Evolutionary conservation across 2,329 filamentous ascomycete genomes (phyloP), one percentile per base, ranked within the genome.

Genomic region (Alternaria gaisen): DNA sequence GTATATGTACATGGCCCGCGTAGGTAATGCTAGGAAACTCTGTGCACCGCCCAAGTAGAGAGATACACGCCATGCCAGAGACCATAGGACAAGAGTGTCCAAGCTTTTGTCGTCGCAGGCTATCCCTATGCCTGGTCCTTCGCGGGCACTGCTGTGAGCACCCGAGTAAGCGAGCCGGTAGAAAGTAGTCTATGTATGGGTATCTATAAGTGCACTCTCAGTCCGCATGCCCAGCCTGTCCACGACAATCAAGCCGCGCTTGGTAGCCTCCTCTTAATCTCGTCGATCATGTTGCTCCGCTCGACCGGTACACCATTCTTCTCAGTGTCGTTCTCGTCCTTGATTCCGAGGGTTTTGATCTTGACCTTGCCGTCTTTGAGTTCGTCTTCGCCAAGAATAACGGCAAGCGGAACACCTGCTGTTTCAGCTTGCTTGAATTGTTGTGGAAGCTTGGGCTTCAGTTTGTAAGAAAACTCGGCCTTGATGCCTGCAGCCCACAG

Each of bases 301-400:
- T 89, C 83, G 22, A 97, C 87, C 58, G 93, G 80, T 42, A 94
- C 85, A 51, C 94, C 94, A 61, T 97, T 91, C 83, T 97, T 97
- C 78, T 97, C 92, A 0, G 93, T 90, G 83, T 97, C 91, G 38
- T 89, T 92, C 41, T 95, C 90, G 4, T 86, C 85, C 57, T 71
- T 71, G 54, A 96, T 83, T 46, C 93, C 89, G 81, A 93, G 85
- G 83, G 90, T 88, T 88, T 98, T 98, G 77, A 97, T 86, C 80
- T 91, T 92, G 68, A 96, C 90, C 78, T 97, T 90, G 54, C 93
- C 93, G 26, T 87, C 85, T 61, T 89, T 90, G 41, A 97, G 82
- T 80, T 98, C 94, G 56, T 97, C 93, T 72, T 97, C 92, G 44
- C 94, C 94, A 1, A 99, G 84, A 70, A 98, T 95, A 50, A 98